Base-by-base conservation (phyloP, 495 filamentous ascomycete species). In the Melanomma pulvis-pyrius region DNA sequence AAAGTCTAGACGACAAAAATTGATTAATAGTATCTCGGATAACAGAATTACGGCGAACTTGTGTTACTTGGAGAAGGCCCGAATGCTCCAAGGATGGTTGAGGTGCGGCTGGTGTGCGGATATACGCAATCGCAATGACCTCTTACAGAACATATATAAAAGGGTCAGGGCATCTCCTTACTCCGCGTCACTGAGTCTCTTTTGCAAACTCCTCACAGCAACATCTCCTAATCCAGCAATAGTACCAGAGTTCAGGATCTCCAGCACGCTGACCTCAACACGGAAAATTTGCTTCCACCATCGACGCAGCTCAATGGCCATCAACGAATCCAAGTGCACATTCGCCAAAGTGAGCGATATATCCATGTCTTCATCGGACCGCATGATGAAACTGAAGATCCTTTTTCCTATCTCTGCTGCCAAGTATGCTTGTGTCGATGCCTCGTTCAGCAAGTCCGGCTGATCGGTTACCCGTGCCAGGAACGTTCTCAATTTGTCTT, bases 211-310 rank as follows among this genome's bases (percentile, higher is more conserved):
- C 30, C 12, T 12, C 5, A 12, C 30, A 4, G 30, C 30, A 34
- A 34, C 30, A 4, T 34, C 12, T 34, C 60, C 60, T 29, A 63
- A 25, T 30, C 2, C 26, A 19, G n/a, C 46, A 4, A 63, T 7
- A 15, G 60, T 36, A 2, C 49, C 48, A 19, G 34, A 32, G 19
- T 17, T 28, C 41, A 65, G 17, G 12, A 65, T 59, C 21, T 65
- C 63, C 15, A 67, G 47, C 2, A 55, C 36, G 36, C 55, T 67
- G 26, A 61, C 55, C 2, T 67, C 48, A 21, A 67, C 47, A 28
- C 63, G 56, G n/a, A 67, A 48, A 1, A 1, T 26, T 34, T n/a
- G 21, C 9, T 26, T 53, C 56, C 63, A 67, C 65, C 65, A 68
- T 7, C 15, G 26, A 0, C 59, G 11, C 26, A 68, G 2, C 28